These are phyloP conservation scores for Massariosphaeria phaeospora DNA, from an alignment of 495 filamentous ascomycete species.

Conservation along the genomic window DNA sequence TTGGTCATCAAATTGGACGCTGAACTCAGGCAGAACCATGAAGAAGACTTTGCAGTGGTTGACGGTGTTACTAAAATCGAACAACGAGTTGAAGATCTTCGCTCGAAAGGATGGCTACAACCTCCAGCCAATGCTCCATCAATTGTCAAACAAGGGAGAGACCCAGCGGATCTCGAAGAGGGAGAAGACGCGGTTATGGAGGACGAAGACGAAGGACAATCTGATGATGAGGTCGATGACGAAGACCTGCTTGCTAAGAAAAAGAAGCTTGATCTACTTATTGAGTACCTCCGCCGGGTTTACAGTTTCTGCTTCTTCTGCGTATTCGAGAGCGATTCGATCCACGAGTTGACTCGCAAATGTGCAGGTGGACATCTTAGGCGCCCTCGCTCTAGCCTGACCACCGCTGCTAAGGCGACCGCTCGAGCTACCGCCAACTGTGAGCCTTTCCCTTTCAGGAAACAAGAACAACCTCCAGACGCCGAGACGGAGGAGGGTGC, in stretches of 20 bases:
- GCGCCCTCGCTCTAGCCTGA: constrained; percentile 77
- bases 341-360: constrained; percentile 91
- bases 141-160: constrained; percentile 56
- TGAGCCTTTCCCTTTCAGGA: constrained; percentile 74
- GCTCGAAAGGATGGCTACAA: constrained; percentile 66
- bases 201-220: constrained; percentile 64
- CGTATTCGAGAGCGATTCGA: constrained; percentile 94
- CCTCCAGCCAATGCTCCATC: constrained; percentile 56
- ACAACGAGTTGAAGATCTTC: constrained; percentile 76
- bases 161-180: constrained; percentile 59
- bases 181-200: constrained; percentile 64
- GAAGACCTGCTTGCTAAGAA: constrained; percentile 87
- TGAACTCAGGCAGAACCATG: constrained; percentile 56
- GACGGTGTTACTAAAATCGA: constrained; percentile 76
- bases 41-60: constrained; percentile 30
- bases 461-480: constrained; percentile 54
- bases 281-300: constrained; percentile 92
- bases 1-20: constrained; percentile 73
- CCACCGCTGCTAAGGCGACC: constrained; percentile 74
- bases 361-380: constrained; percentile 95
- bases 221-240: constrained; percentile 79
- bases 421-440: constrained; percentile 75
- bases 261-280: constrained; percentile 91
- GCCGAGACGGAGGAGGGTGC: constrained; percentile 51
- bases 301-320: constrained; percentile 99